Evolutionary conservation across 148 eudicot genomes (phyloP), one percentile per base, ranked within the genome.

Genomic region (Hydrangea macrophylla): DNA sequence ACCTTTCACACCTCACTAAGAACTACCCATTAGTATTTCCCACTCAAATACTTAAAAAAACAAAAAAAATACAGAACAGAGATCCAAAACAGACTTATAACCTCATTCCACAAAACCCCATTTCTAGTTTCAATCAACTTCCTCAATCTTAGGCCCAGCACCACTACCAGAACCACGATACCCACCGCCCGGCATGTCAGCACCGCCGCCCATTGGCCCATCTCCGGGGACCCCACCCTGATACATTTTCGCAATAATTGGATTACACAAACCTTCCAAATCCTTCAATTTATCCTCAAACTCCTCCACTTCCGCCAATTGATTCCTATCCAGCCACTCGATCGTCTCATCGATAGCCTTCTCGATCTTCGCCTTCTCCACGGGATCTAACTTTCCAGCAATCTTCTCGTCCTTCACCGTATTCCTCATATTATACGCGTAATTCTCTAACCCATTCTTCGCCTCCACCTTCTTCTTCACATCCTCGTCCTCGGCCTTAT

Each of bases 251-350:
- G 51, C 51, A 0, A 62, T 39, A 7, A 62, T 62, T 0, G 65
- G 65, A 24, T 37, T 62, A 18, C 65, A 62, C 5, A 62, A 1
- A 37, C 39, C 39, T 22, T 62, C 65, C 32, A 62, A 39, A 30
- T 39, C 65, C 50, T 62, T 62, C 65, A 62, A 62, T 50, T 62
- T 62, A 7, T 62, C 65, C 65, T 62, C 65, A 37, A 62, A 39
- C 65, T 62, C 65, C 30, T 62, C 65, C 65, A 62, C 65, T 25
- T 62, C 65, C 1, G 65, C 65, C 51, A 62, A 39, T 9, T 62
- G 65, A 18, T 62, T 62, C 65, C 65, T 12, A 7, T 62, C 65
- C 3, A 62, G 23, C 65, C 65, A 62, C 65, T 62, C 50, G 2
- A 62, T 24, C 2, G 65, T 30, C 20, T 62, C 65, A 36, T 62